Conservation (phyloP, 2,329 filamentous ascomycete species). For the Epichloe gansuensis region DNA sequence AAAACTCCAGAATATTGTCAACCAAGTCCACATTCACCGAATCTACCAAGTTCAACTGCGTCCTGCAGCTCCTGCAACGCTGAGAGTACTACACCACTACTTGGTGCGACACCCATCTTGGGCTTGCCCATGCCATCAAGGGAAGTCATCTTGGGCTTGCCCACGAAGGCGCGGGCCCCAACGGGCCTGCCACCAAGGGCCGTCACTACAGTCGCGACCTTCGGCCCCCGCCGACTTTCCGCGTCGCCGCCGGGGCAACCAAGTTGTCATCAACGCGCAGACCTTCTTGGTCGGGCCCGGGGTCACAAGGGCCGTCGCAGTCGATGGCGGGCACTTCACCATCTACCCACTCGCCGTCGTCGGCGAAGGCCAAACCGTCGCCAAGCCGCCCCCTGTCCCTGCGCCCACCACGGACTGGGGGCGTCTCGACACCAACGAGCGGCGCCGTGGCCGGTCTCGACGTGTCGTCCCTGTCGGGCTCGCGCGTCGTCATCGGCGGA, state of each 20-base stretch:
- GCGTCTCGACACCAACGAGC: conserved; percentile 23
- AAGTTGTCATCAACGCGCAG: conserved; percentile 34
- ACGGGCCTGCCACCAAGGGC: too few species aligned
- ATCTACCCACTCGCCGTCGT: conserved; percentile 34
- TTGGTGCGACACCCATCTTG: too few species aligned
- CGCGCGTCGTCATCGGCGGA: conserved; percentile 29
- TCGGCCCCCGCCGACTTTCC: conserved; percentile 18
- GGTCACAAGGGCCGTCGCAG: conserved; percentile 29
- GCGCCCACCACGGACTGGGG: conserved; percentile 10
- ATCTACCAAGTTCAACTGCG: too few species aligned
- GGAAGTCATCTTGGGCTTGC: background rate
- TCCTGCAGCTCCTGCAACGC: too few species aligned
- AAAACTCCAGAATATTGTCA: conserved; percentile 26
- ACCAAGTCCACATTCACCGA: too few species aligned
- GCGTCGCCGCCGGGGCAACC: conserved; percentile 31
- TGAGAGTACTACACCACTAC: too few species aligned
- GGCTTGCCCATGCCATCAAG: background rate
- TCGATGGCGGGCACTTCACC: conserved; percentile 31
- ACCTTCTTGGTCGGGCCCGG: conserved; percentile 30
- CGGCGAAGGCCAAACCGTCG: conserved; percentile 32
- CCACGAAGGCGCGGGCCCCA: conserved; percentile 8
- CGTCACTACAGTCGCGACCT: too few species aligned
- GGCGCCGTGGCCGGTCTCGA: conserved; percentile 26
- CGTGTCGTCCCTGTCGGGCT: conserved; percentile 29
- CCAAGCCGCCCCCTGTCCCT: conserved; percentile 24